phyloP scores from a whole-genome alignment of 2,329 filamentous ascomycete species.

The Xylaria sp. region DNA sequence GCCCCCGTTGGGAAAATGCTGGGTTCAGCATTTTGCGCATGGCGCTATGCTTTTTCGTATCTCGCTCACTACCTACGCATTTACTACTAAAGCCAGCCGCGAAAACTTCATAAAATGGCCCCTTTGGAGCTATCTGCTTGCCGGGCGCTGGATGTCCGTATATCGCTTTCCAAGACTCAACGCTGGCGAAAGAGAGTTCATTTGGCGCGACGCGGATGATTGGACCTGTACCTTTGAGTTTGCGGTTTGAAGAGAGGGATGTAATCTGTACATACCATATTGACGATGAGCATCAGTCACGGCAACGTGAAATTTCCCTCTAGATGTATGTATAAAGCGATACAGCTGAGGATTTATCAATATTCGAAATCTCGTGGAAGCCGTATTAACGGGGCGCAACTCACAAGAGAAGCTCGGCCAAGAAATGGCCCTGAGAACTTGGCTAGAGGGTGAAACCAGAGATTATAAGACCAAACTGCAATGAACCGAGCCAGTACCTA shows the following conservation, averaged over 20 bases:
- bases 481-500: too few relatives aligned
- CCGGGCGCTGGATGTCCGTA: constrained; percentile 31
- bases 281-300: background rate
- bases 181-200: constrained; percentile 37
- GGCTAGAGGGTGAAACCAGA: background rate
- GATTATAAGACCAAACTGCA: background rate
- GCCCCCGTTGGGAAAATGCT: constrained; percentile 20
- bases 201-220: constrained; percentile 37
- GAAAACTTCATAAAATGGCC: constrained; percentile 32
- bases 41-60: constrained; percentile 20
- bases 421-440: constrained; percentile 1
- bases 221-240: constrained; percentile 17
- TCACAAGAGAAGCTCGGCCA: background rate
- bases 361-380: background rate
- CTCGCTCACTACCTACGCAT: constrained; percentile 35
- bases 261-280: constrained; percentile 9
- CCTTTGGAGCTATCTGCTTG: constrained; percentile 4
- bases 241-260: background rate
- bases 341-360: background rate
- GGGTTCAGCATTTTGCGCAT: constrained; percentile 19
- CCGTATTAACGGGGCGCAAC: too few relatives aligned
- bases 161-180: constrained; percentile 37
- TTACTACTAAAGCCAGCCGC: constrained; percentile 22
- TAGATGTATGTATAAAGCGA: background rate
- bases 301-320: too few relatives aligned